Base-by-base conservation (phyloP, 1,284 basidiomycete genomes). In the Ustilago crameri region DNA sequence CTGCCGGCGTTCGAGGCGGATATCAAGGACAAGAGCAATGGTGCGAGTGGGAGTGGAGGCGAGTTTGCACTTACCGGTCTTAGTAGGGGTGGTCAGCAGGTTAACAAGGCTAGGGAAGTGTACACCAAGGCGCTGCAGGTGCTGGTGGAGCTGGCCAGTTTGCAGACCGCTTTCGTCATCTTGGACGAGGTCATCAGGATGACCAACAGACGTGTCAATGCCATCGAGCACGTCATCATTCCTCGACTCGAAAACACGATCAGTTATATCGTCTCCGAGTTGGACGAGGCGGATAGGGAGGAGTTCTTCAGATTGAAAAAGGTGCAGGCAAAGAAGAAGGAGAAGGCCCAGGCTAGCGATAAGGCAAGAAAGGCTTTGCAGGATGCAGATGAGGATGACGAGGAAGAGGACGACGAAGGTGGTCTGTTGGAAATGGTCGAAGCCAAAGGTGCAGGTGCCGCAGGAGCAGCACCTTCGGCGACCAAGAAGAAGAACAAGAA, bases 31-130 rank as follows among this genome's bases (percentile, higher is more conserved):
- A 68, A 64, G 47, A 48, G 42, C 17, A 66, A 52, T 22, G 56
- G 56, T 1, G 44, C 47, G 1, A 38, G 40, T 22, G 69, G 55
- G 3, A 42, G 60, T n/a, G 52, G 57, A 15, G 62, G 43, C 43
- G 95, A 98, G 80, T 97, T 98, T 85, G 95, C 94, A 79, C 87
- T 99, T 51, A 98, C 96, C n/a, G 96, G 96, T 85, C 88, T 99
- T 52, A 93, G 93, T 47, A 89, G 96, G 63, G 96, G 96, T 80
- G 96, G 96, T 10, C 95, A 98, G 84, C 95, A 98, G 84, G 91
- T 99, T 10, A 87, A 94, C 68, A 91, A 91, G 70, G 91, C 93
- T 17, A 91, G 94, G 80, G 95, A 98, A 80, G 93, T 93, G 3
- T 99, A 98, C 77, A 91, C 95, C 5, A 98, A 98, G 84, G 96